Base-by-base conservation (phyloP, 805 yeast genomes). In the Lipomyces spencermartinsiae region DNA sequence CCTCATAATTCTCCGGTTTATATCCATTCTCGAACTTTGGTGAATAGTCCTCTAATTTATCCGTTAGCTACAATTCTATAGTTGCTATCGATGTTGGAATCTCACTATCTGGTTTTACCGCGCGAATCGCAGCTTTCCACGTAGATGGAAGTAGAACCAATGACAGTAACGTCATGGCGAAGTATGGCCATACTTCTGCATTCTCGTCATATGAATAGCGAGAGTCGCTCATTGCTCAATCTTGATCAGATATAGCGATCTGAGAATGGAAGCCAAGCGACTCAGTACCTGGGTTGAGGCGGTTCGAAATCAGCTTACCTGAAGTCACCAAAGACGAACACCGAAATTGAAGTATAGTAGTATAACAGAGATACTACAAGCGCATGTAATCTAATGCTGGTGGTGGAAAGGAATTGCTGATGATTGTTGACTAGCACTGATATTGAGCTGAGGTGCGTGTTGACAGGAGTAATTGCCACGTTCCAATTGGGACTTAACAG, bases 181-280 rank as follows among this genome's bases (percentile, higher is more conserved):
- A 93, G 77, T 89, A 92, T 54, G 98, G 98, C 97, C 97, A 93
- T 1, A 95, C 92, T 74, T 91, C 95, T 61, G 93, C 88, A 69
- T 87, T 87, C 77, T 93, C 97, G 80, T 93, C 98, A 78, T 93
- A 93, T 55, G 88, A 87, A 78, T 90, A 90, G 74, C 89, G 79
- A 59, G 87, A 78, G 73, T 83, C 84, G 64, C 85, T 81, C 86
- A 84, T 84, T 57, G 46, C 39, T 57, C 25, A 19, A 57, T 19
- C 39, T 34, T 25, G 43, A 19, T n/a, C 43, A 33, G 19, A 33
- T 14, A 7, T 14, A 29, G 58, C 6, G 43, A 57, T 57, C 59
- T 55, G 58, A 19, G 29, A 57, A 43, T 6, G 7, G 25, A 25
- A 25, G 3, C 3, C 29, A 25, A 25, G 29, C 29, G 29, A 25